Conservation (phyloP, 2,329 filamentous ascomycete genomes). For the Botryotinia globosa region DNA sequence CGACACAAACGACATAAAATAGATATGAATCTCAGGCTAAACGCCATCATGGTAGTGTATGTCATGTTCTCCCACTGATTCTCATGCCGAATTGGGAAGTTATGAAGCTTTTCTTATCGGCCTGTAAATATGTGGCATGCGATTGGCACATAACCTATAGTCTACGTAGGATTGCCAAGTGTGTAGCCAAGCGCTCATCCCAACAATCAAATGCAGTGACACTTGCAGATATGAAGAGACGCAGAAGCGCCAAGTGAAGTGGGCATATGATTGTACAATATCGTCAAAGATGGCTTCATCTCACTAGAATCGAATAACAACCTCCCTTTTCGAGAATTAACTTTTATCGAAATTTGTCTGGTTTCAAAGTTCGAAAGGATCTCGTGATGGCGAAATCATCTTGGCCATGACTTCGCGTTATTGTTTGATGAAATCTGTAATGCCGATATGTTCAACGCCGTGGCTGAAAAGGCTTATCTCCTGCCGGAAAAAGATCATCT, state of each 20-base stretch:
- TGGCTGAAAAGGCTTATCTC: slow-evolving; percentile 16
- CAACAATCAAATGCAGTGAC: slow-evolving; percentile 10
- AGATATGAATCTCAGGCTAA: slow-evolving; percentile 18
- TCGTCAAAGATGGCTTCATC: slow-evolving; percentile 16
- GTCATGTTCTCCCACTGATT: not conserved
- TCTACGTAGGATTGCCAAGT: slow-evolving; percentile 15
- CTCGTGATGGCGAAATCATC: slow-evolving; percentile 9
- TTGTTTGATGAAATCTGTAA: not conserved
- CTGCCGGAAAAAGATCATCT: slow-evolving; percentile 7
- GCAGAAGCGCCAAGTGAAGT: slow-evolving; percentile 14
- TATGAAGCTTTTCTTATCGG: slow-evolving; percentile 19
- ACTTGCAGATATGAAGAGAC: slow-evolving; percentile 17
- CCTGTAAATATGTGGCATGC: not conserved
- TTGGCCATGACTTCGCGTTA: slow-evolving; percentile 6
- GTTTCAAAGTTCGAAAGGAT: not conserved
- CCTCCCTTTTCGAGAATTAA: slow-evolving; percentile 17
- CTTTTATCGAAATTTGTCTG: not conserved
- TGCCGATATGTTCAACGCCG: not conserved
- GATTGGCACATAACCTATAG: slow-evolving; percentile 7
- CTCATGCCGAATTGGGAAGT: slow-evolving; percentile 4
- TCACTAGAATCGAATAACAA: slow-evolving; percentile 1
- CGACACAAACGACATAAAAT: not conserved
- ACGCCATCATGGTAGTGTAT: not conserved
- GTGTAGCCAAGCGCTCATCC: not conserved
- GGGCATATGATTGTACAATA: slow-evolving; percentile 10